A percentile compares a stretch with the other conserved stretches of the same genome.
Conservation (phyloP, 164 flowering plant genomes). For the Vitis vinifera region ASM3070453v1 NC_081818.1:453001-453500, state of each 20-base stretch:
- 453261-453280: conserved; percentile 34
- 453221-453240: conserved; percentile 44
- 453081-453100: conserved; percentile 44
- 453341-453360: conserved; percentile 45
- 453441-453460: conserved; percentile 33
- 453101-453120: conserved; percentile 41
- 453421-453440: conserved; percentile 64
- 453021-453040: conserved; percentile 33
- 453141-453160: conserved; percentile 47
- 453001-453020: conserved; percentile 46
- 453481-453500: conserved; percentile 28
- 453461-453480: conserved; percentile 47
- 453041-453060: conserved; percentile 32
- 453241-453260: conserved; percentile 34
- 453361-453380: conserved; percentile 58
- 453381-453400: conserved; percentile 36
- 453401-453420: conserved; percentile 46
- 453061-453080: conserved; percentile 46
- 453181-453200: conserved; percentile 31
- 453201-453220: conserved; percentile 55
- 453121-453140: conserved; percentile 38
- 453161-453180: conserved; percentile 54
- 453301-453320: conserved; percentile 49
- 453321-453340: conserved; percentile 56
- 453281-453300: conserved; percentile 35